phyloP scores from a whole-genome alignment of 179 eudicot genomes.

The Silene noctiflora region DNA sequence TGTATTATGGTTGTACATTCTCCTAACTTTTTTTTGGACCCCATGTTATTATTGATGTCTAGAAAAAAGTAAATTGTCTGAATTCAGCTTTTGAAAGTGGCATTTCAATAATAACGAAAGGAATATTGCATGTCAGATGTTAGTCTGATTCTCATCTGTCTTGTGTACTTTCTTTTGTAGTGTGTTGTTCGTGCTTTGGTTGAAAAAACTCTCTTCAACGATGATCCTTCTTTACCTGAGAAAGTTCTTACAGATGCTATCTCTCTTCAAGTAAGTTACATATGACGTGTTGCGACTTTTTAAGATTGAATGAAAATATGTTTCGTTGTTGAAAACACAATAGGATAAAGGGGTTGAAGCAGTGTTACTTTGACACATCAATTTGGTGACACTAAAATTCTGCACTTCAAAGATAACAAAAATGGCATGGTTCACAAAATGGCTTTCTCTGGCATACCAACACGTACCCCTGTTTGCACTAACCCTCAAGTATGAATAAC shows the following conservation, averaged over 20 bases:
- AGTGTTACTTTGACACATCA: not conserved
- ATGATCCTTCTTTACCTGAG: slow-evolving; percentile 26
- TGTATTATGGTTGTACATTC: too few species aligned
- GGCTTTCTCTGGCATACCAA: too few species aligned
- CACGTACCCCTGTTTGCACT: not conserved
- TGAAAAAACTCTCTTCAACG: slow-evolving; percentile 31
- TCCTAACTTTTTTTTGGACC: too few species aligned
- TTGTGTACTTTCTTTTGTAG: slow-evolving; percentile 31
- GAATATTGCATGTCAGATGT: not conserved
- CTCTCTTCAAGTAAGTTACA: slow-evolving; percentile 51
- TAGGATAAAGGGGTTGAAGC: not conserved
- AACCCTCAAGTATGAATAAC: not conserved
- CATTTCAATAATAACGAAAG: not conserved
- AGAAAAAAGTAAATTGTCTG: too few species aligned
- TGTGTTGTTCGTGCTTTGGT: slow-evolving; percentile 65
- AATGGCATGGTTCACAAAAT: not conserved
- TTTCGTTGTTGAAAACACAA: not conserved
- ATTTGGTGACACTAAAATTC: not conserved
- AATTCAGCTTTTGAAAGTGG: not conserved
- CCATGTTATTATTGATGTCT: not conserved
- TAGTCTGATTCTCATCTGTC: slow-evolving; percentile 10
- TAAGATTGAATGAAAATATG: not conserved
- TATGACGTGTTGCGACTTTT: not conserved
- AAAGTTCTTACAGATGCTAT: slow-evolving; percentile 65
- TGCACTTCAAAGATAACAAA: not conserved